Evolutionary conservation across 2,329 filamentous ascomycete species (phyloP).

Genomic region (Colletotrichum sansevieriae): DNA sequence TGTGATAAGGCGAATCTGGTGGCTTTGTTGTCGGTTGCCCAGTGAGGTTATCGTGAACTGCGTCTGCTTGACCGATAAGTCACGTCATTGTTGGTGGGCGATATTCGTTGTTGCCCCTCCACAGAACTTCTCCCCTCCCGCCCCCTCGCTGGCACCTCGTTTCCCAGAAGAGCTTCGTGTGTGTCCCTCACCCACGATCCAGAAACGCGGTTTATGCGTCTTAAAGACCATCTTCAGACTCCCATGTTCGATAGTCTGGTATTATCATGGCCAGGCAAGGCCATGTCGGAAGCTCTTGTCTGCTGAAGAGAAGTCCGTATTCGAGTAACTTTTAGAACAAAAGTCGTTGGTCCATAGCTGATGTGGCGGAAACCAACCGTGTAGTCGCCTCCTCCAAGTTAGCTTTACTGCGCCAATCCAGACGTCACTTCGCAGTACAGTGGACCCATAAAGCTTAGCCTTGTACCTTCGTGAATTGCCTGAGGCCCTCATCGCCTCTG

Average conservation of each 20-base stretch:
- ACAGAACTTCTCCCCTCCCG: neutral
- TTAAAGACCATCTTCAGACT: conserved; percentile 8
- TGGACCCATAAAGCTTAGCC: neutral
- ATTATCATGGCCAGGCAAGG: neutral
- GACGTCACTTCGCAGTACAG: neutral
- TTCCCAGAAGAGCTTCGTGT: conserved; percentile 28
- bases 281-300: neutral
- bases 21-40: neutral
- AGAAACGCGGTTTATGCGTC: neutral
- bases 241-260: neutral
- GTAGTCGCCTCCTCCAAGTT: neutral
- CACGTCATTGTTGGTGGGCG: neutral
- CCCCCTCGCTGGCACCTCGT: neutral
- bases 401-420: neutral
- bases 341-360: neutral
- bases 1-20: conserved; percentile 4
- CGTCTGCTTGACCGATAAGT: neutral
- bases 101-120: neutral
- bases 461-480: neutral
- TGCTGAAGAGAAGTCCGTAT: neutral
- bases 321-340: neutral
- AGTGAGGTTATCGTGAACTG: conserved; percentile 12
- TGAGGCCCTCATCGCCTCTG: conserved; percentile 49
- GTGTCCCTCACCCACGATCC: conserved; percentile 4
- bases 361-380: neutral